phyloP scores from a whole-genome alignment of 2,329 filamentous ascomycete species.

The Clonostachys chloroleuca region DNA sequence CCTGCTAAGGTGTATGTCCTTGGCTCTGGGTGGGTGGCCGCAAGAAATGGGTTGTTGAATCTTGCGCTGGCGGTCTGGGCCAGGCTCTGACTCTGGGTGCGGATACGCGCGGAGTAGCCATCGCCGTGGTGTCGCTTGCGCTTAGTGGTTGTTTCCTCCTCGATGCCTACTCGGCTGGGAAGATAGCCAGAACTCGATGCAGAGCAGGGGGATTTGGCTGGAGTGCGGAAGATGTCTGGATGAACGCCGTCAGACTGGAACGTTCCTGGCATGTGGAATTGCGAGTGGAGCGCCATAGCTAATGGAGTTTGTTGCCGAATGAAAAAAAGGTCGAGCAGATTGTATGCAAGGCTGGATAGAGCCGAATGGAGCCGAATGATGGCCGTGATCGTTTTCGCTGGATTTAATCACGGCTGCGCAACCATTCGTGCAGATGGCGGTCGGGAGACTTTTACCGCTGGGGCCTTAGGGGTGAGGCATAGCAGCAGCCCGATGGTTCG shows the following conservation, averaged over 20 bases:
- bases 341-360: too few species aligned
- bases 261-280: slow-evolving; percentile 26
- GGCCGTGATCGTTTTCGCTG: too few species aligned
- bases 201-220: slow-evolving; percentile 25
- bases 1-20: slow-evolving; percentile 45
- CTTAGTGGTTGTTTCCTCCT: slow-evolving; percentile 23
- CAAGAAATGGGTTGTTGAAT: slow-evolving; percentile 1
- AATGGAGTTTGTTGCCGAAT: too few species aligned
- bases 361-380: too few species aligned
- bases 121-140: slow-evolving; percentile 37
- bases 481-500: too few species aligned
- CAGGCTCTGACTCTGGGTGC: slow-evolving; percentile 7
- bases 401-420: too few species aligned
- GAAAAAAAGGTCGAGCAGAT: too few species aligned
- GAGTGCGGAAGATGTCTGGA: slow-evolving; percentile 41
- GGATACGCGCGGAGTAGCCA: slow-evolving; percentile 1
- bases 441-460: too few species aligned
- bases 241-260: slow-evolving; percentile 31
- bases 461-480: too few species aligned
- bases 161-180: slow-evolving; percentile 6
- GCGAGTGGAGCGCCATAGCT: slow-evolving; percentile 1
- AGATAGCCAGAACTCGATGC: slow-evolving; percentile 29
- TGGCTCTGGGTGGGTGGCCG: background rate
- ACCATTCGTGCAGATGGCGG: too few species aligned
- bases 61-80: slow-evolving; percentile 7